Evolutionary conservation across 1,284 basidiomycete species (phyloP), one percentile per base, ranked within the genome.

Genomic region (Stygiomarasmius scandens): DNA sequence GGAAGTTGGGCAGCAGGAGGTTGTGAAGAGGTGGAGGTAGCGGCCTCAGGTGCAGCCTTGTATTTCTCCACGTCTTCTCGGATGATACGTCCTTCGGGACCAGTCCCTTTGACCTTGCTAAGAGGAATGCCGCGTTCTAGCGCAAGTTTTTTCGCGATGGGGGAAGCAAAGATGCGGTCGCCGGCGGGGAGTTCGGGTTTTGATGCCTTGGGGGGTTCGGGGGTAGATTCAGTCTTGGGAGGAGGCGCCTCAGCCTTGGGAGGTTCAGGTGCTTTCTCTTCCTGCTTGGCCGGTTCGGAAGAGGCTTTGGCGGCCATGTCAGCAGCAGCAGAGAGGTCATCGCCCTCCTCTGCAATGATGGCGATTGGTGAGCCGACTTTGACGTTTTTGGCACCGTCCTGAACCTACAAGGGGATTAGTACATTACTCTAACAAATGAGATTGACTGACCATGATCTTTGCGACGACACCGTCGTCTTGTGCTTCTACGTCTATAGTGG

Each of bases 401-500:
- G 76, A 51, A 85, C 77, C 95, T 96, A 59, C 14, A 52, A 14
- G 43, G 16, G 60, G 22, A 60, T 25, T 25, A 55, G 41, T 45
- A 58, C 32, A 48, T 55, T 44, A n/a, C 36, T 20, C 34, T 20
- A n/a, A 23, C 23, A 47, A 48, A 5, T 27, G 41, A 49, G 20
- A 27, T 48, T 53, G 3, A 72, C 85, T 55, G 73, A 86, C 88
- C 58, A 93, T 85, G 63, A 90, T 97, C 84, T 98, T 98, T 55
- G 92, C 96, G 60, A 99, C 78, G 61, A 98, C 77, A 70, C 96
- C 96, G 66, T 98, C 96, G 51, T 99, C 96, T 77, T 95, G 95
- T 14, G 96, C 95, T 77, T 99, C 96, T 24, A 99, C 96, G 75
- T 99, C 96, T 76, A 99, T 99, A 44, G 95, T 96, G 16, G 96